Conservation (phyloP, 257 asterid genomes). For the Paulownia fortunei region DNA sequence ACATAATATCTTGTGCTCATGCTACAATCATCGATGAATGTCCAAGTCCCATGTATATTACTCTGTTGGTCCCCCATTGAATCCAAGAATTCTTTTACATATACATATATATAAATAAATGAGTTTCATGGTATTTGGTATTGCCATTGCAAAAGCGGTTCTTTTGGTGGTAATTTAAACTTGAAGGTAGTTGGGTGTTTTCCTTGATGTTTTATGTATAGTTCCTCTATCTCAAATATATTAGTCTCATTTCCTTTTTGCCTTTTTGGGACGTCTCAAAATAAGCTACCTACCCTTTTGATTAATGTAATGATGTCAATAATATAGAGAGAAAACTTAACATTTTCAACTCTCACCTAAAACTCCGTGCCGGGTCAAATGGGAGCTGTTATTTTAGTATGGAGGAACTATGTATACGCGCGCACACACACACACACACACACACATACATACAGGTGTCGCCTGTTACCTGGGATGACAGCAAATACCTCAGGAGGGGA, state of each 20-base stretch:
- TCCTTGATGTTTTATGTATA: neutral
- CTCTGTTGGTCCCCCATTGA: neutral
- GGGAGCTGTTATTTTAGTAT: neutral
- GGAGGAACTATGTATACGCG: neutral
- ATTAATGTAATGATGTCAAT: neutral
- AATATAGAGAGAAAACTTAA: neutral
- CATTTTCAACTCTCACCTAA: neutral
- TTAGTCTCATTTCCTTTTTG: neutral
- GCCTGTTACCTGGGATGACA: neutral
- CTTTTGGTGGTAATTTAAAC: neutral
- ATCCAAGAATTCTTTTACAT: neutral
- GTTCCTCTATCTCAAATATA: neutral
- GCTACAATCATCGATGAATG: neutral
- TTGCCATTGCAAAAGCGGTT: conserved; percentile 14
- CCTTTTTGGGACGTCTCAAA: neutral
- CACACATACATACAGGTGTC: neutral
- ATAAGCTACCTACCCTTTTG: neutral
- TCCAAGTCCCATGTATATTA: neutral
- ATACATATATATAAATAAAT: no score
- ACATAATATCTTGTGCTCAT: neutral
- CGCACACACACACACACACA: neutral
- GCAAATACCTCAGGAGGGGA: neutral
- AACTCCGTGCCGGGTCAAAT: neutral
- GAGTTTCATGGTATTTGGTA: neutral
- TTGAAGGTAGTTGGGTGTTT: conserved; percentile 1